Percentiles rank a stretch among this genome's conserved stretches.
phyloP scores from a whole-genome alignment of 2,329 filamentous ascomycete genomes.

The Monosporascus sp. region DNA sequence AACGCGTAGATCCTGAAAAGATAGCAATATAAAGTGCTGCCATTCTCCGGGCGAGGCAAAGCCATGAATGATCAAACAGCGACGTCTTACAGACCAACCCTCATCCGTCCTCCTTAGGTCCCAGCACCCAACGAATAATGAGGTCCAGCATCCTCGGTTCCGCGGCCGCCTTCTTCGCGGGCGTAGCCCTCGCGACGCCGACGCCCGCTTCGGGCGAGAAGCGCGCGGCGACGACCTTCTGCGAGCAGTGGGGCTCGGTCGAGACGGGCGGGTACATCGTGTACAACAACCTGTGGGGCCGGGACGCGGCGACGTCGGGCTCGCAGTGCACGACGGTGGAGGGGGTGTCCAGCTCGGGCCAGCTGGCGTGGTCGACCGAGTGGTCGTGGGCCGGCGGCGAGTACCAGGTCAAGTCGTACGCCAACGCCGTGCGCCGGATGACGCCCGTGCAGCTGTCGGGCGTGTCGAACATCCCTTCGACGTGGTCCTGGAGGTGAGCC shows the following conservation, averaged over 20 bases:
- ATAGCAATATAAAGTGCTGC: too few relatives aligned
- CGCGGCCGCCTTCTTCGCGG: not conserved
- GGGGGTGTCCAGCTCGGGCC: constrained; percentile 25
- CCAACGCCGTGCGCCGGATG: constrained; percentile 35
- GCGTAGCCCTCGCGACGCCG: constrained; percentile 18
- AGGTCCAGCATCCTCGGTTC: too few relatives aligned
- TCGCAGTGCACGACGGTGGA: constrained; percentile 38
- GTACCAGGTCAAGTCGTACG: constrained; percentile 40
- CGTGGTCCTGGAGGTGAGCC: constrained; percentile 34
- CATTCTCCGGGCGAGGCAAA: too few relatives aligned
- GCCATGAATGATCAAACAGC: too few relatives aligned
- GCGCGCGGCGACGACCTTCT: constrained; percentile 28
- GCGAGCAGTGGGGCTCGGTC: constrained; percentile 34
- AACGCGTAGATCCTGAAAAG: too few relatives aligned
- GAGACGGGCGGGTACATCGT: constrained; percentile 38
- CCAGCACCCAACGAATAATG: too few relatives aligned
- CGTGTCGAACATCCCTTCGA: constrained; percentile 31
- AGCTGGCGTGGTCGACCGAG: constrained; percentile 36
- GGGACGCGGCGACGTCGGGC: constrained; percentile 29
- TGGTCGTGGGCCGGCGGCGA: constrained; percentile 38
- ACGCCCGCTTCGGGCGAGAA: constrained; percentile 27
- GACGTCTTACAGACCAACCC: too few relatives aligned
- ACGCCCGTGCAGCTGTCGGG: constrained; percentile 28
- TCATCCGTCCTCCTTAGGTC: too few relatives aligned
- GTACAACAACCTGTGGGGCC: constrained; percentile 50